Percentiles rank a stretch among this genome's conserved stretches.
Evolutionary conservation across 148 eudicot genomes (phyloP).

Genomic region (Salicornia ramosissima): DNA sequence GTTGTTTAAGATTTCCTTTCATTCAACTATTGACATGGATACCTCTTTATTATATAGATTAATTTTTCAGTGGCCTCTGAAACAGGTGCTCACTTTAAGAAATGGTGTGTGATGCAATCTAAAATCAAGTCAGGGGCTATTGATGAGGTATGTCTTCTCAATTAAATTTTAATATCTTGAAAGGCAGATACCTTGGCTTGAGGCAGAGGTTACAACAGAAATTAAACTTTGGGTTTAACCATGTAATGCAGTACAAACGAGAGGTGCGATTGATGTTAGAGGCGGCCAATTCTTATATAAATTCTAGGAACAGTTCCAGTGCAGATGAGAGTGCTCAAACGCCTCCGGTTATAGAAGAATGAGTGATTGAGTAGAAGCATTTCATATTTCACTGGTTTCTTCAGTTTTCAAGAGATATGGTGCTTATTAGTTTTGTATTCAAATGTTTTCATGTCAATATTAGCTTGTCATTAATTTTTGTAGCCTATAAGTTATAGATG

Average conservation of each 20-base stretch:
- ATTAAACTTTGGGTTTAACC: neutral
- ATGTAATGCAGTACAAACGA: conserved; percentile 70
- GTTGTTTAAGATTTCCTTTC: neutral
- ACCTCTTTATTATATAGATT: no score
- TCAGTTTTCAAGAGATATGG: conserved; percentile 3
- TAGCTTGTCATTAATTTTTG: neutral
- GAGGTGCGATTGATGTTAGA: conserved; percentile 67
- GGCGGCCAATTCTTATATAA: conserved; percentile 47
- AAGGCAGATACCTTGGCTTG: neutral
- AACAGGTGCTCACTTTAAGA: conserved; percentile 91
- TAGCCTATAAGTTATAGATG: neutral
- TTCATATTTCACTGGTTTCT: neutral
- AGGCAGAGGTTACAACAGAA: neutral
- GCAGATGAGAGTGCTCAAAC: conserved; percentile 15
- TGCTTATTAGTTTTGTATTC: conserved; percentile 8
- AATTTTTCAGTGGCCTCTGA: neutral
- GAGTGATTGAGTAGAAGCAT: conserved; percentile 9
- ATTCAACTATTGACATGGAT: neutral
- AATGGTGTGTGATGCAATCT: conserved; percentile 98
- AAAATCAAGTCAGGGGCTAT: conserved; percentile 76
- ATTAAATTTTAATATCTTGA: neutral
- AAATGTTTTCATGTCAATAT: neutral
- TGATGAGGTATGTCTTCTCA: conserved; percentile 49
- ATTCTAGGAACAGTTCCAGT: conserved; percentile 34
- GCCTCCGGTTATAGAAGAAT: conserved; percentile 21